phyloP scores from a whole-genome alignment of 2,329 filamentous ascomycete genomes.

The Colletotrichum cordylinicola region DNA sequence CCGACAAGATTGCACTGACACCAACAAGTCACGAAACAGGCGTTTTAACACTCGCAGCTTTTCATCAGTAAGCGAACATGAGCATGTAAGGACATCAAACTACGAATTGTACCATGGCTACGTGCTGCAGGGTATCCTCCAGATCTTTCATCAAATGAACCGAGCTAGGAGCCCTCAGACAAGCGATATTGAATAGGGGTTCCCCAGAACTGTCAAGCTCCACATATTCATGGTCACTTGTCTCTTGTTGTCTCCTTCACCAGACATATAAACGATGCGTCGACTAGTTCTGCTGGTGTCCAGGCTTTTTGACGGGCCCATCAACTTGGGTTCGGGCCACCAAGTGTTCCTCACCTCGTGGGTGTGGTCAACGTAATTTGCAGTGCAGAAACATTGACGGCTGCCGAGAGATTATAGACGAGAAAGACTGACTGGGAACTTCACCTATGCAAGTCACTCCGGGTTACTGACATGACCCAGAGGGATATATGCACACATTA shows the following conservation, averaged over 20 bases:
- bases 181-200: neutral
- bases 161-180: neutral
- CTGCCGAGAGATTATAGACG: neutral
- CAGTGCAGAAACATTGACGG: neutral
- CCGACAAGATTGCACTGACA: neutral
- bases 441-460: neutral
- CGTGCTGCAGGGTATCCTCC: neutral
- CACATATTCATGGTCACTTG: neutral
- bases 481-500: neutral
- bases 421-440: neutral
- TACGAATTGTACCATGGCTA: neutral
- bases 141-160: neutral
- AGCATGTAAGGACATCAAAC: accelerated
- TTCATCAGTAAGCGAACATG: neutral
- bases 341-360: neutral
- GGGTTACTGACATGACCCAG: neutral
- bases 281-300: neutral
- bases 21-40: neutral
- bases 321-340: neutral
- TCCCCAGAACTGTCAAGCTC: neutral
- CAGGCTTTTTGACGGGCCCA: neutral
- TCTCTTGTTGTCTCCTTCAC: neutral
- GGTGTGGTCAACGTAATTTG: neutral
- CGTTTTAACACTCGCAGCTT: neutral
- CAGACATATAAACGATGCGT: neutral